These are phyloP conservation scores for Aspergillus leporis DNA, from an alignment of 495 filamentous ascomycete genomes.

Conservation along the genomic window DNA sequence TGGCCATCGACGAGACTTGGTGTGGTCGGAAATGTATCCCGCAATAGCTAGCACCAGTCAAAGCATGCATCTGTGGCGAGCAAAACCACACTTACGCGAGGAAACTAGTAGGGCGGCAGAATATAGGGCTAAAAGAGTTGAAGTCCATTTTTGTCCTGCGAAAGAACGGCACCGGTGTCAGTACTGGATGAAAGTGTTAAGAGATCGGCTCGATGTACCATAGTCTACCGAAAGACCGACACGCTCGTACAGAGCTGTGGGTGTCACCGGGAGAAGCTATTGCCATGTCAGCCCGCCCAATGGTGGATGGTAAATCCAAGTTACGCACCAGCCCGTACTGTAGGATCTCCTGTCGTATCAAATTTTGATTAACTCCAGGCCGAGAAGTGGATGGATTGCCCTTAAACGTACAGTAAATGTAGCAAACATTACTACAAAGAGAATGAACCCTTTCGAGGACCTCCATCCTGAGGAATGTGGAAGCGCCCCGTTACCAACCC, in stretches of 20 bases:
- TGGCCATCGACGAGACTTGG: conserved; percentile 63
- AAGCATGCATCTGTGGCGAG: background rate
- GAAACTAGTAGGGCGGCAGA: conserved; percentile 66
- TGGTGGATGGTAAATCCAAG: no score
- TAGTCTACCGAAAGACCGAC: conserved; percentile 56
- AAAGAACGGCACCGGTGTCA: no score
- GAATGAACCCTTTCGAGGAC: conserved; percentile 15
- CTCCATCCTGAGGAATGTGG: background rate
- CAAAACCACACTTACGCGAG: conserved; percentile 39
- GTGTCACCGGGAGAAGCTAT: conserved; percentile 75
- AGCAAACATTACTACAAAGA: conserved; percentile 9
- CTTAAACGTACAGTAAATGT: conserved; percentile 8
- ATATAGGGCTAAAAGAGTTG: conserved; percentile 74
- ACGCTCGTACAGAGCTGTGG: conserved; percentile 65
- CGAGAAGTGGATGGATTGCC: no score
- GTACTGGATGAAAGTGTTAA: background rate
- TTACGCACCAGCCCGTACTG: conserved; percentile 64
- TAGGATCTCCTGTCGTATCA: conserved; percentile 62
- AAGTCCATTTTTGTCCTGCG: conserved; percentile 66
- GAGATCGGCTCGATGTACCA: conserved; percentile 30
- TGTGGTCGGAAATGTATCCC: conserved; percentile 59
- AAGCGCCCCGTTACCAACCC: no score
- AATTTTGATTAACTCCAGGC: background rate
- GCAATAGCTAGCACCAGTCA: conserved; percentile 26
- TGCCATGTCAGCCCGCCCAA: background rate